Conservation (phyloP, 805 yeast species). For the Maudiozyma barnettii region DNA sequence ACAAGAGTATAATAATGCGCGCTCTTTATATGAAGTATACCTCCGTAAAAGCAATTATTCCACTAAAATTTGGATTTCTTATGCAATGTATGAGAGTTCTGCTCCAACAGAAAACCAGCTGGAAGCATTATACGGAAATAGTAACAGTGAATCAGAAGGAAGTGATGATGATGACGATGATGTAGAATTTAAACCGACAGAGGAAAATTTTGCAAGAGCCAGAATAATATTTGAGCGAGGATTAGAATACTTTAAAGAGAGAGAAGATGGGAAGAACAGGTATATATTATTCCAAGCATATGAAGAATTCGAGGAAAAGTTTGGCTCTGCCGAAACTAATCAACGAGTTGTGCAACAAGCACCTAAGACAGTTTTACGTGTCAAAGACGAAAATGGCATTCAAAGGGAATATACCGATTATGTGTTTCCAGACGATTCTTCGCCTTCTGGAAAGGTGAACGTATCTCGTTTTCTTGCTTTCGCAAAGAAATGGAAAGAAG, state of each 20-base stretch:
- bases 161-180: conserved; percentile 39
- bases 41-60: conserved; percentile 27
- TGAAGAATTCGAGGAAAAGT: conserved; percentile 50
- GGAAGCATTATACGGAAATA: conserved; percentile 11
- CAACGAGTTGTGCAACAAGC: conserved; percentile 35
- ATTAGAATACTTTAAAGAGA: conserved; percentile 33
- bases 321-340: conserved; percentile 42
- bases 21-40: conserved; percentile 39
- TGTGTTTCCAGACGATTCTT: conserved; percentile 54
- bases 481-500: conserved; percentile 42
- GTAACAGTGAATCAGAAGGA: conserved; percentile 15
- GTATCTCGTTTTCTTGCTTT: conserved; percentile 34
- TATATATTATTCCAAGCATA: conserved; percentile 49
- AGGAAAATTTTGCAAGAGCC: conserved; percentile 41
- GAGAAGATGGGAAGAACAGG: conserved; percentile 35
- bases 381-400: conserved; percentile 30
- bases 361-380: conserved; percentile 42
- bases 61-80: conserved; percentile 47
- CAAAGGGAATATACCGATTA: conserved; percentile 52
- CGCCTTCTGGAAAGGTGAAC: conserved; percentile 11
- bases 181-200: conserved; percentile 40
- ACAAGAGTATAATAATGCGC: conserved; percentile 46
- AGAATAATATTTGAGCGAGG: conserved; percentile 52
- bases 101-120: conserved; percentile 42
- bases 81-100: conserved; percentile 62